Evolutionary conservation across 2,329 filamentous ascomycete species (phyloP).

Genomic region (Colletotrichum cereale): DNA sequence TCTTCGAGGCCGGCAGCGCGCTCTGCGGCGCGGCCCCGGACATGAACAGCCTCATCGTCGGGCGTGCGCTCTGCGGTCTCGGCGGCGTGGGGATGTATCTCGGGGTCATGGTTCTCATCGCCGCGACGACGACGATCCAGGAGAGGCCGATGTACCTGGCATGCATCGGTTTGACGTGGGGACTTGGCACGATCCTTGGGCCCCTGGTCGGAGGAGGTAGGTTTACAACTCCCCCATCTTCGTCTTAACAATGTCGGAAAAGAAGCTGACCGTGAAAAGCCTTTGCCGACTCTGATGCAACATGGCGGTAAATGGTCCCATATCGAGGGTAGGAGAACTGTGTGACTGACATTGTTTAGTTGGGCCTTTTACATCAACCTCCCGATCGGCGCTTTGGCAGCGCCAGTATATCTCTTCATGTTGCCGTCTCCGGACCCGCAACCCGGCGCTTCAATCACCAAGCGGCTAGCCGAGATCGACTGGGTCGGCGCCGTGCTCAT

Average conservation of each 20-base stretch:
- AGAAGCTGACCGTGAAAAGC: conserved; percentile 38
- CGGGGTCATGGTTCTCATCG: conserved; percentile 34
- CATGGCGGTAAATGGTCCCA: conserved; percentile 49
- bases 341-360: neutral
- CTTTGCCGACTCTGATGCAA: conserved; percentile 54
- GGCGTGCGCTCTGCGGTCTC: conserved; percentile 55
- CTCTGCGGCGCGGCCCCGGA: conserved; percentile 55
- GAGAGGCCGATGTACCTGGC: conserved; percentile 41
- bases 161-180: conserved; percentile 52
- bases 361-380: conserved; percentile 67
- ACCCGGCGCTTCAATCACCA: conserved; percentile 38
- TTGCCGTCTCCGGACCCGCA: conserved; percentile 45
- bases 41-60: conserved; percentile 59
- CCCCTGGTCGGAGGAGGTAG: conserved; percentile 51
- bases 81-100: conserved; percentile 48
- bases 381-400: conserved; percentile 54
- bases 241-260: neutral
- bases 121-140: conserved; percentile 20
- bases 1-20: conserved; percentile 55
- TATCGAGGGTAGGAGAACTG: neutral
- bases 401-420: conserved; percentile 48
- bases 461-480: conserved; percentile 55
- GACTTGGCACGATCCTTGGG: conserved; percentile 59
- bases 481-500: conserved; percentile 58
- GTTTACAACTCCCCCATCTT: neutral